Conservation (phyloP, 371 early-diverging fungal species). For the Mortierella sp. region DNA sequence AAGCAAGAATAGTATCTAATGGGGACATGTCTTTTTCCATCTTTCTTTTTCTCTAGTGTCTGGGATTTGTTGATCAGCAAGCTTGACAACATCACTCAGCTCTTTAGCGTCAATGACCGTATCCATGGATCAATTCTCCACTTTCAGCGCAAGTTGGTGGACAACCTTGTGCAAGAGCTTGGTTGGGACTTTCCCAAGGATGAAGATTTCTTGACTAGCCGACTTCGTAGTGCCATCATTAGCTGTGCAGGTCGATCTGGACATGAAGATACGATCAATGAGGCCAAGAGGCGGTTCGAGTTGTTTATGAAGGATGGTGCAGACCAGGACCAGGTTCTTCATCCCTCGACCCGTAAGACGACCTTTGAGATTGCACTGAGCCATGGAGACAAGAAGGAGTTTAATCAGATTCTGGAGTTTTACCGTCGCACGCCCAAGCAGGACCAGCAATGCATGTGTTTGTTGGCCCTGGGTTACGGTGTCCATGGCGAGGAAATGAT, state of each 20-base stretch:
- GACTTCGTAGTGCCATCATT: slow-evolving; percentile 56
- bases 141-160: slow-evolving; percentile 59
- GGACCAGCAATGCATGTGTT: slow-evolving; percentile 82
- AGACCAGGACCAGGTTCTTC: slow-evolving; percentile 64
- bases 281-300: slow-evolving; percentile 68
- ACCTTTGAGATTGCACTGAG: slow-evolving; percentile 77
- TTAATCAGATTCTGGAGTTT: slow-evolving; percentile 76
- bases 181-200: slow-evolving; percentile 60
- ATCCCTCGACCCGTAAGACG: slow-evolving; percentile 83
- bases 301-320: slow-evolving; percentile 58
- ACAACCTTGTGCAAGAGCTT: slow-evolving; percentile 53
- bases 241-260: slow-evolving; percentile 55
- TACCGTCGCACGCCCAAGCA: slow-evolving; percentile 70
- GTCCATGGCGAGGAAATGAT: slow-evolving; percentile 65
- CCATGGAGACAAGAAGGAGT: slow-evolving; percentile 75
- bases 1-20: neutral
- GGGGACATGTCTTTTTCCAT: neutral
- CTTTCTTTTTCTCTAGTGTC: neutral
- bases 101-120: slow-evolving; percentile 58
- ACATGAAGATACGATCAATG: slow-evolving; percentile 53
- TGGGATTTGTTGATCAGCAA: slow-evolving; percentile 27
- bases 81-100: slow-evolving; percentile 58
- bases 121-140: slow-evolving; percentile 49
- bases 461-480: slow-evolving; percentile 75
- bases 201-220: slow-evolving; percentile 54